phyloP scores from a whole-genome alignment of 345 rosid species.

The Combretum micranthum region DNA sequence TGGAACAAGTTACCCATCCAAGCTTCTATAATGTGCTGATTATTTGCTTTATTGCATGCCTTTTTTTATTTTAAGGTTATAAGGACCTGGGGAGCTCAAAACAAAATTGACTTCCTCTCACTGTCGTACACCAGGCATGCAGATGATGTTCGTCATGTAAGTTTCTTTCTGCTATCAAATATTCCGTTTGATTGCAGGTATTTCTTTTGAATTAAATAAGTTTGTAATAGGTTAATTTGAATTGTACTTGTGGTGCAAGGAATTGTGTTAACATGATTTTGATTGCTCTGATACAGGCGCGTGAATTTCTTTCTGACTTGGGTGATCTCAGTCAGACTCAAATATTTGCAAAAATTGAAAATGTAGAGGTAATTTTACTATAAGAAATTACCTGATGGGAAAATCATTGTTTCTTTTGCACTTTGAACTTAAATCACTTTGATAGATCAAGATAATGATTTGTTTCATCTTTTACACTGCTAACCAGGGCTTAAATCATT shows the following conservation, averaged over 20 bases:
- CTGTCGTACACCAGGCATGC: constrained; percentile 92
- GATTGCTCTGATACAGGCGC: constrained; percentile 48
- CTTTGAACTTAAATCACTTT: not conserved
- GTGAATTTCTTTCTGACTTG: constrained; percentile 65
- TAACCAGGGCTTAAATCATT: constrained; percentile 78
- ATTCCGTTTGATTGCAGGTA: not conserved
- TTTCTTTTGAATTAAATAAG: not conserved
- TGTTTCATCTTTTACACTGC: constrained; percentile 2
- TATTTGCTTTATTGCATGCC: not conserved
- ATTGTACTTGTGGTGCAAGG: not conserved
- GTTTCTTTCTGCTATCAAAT: not conserved
- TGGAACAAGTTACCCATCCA: not conserved
- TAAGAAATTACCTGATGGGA: not conserved
- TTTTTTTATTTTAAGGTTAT: constrained; percentile 50
- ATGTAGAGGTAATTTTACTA: constrained; percentile 53
- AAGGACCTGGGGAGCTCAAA: constrained; percentile 87
- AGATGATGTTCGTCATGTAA: constrained; percentile 90
- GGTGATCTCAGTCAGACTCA: constrained; percentile 91
- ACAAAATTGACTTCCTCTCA: constrained; percentile 93
- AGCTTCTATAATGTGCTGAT: constrained; percentile 5
- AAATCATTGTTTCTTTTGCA: not conserved
- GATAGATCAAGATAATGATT: not conserved
- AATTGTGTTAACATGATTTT: constrained; percentile 6
- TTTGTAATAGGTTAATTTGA: not conserved
- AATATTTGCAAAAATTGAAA: constrained; percentile 94